A percentile compares a stretch with the other conserved stretches of the same genome.
These are phyloP conservation scores for Komagataella phaffii DNA, from an alignment of 805 yeast species.

Conservation along the genomic window DNA sequence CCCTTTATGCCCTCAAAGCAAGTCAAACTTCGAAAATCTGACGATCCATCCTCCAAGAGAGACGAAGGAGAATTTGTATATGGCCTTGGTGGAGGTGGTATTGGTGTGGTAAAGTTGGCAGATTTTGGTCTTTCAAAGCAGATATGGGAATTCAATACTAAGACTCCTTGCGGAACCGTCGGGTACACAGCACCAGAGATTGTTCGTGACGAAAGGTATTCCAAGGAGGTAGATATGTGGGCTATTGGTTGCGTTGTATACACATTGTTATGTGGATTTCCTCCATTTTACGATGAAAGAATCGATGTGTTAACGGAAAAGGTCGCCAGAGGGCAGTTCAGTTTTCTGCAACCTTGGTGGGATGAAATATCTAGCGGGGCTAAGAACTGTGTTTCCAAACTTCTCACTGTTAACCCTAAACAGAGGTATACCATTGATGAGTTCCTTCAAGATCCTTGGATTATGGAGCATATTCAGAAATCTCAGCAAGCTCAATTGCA, in stretches of 20 bases:
- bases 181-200: constrained; percentile 99
- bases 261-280: constrained; percentile 91
- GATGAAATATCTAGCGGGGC: constrained; percentile 65
- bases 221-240: constrained; percentile 97
- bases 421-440: constrained; percentile 60
- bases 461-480: constrained; percentile 17
- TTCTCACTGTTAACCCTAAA: constrained; percentile 60
- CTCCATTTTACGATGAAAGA: constrained; percentile 87
- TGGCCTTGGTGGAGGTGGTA: constrained; percentile 84
- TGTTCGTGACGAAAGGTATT: constrained; percentile 83
- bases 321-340: constrained; percentile 68
- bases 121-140: constrained; percentile 93
- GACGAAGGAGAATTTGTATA: constrained; percentile 83
- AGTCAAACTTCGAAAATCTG: constrained; percentile 38
- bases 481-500: constrained; percentile 1
- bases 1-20: constrained; percentile 28
- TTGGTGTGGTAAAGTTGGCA: constrained; percentile 82
- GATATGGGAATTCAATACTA: constrained; percentile 75
- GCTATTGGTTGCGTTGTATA: constrained; percentile 94
- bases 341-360: constrained; percentile 81
- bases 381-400: constrained; percentile 50
- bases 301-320: constrained; percentile 63
- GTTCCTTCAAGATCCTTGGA: constrained; percentile 69
- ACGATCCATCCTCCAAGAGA: constrained; percentile 52
- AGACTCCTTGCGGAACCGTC: constrained; percentile 98